A percentile compares a stretch with the other conserved stretches of the same genome.
Conservation (phyloP, 768 basidiomycete genomes). For the Epithele typhae region DNA sequence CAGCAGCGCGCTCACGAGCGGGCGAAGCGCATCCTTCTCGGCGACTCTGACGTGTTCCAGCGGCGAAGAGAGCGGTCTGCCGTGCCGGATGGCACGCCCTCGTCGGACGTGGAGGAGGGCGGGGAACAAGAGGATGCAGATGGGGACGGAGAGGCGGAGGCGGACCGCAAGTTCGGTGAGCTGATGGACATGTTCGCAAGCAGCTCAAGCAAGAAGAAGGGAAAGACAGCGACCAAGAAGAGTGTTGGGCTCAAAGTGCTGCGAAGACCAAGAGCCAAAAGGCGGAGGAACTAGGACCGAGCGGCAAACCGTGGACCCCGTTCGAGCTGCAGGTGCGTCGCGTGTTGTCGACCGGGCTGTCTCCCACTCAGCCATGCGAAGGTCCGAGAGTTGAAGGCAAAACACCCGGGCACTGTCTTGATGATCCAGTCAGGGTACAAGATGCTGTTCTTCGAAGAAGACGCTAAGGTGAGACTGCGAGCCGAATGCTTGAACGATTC, state of each 20-base stretch:
- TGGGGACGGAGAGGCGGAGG: slow-evolving; percentile 30
- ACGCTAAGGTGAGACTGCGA: slow-evolving; percentile 64
- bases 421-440: slow-evolving; percentile 87
- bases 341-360: background rate
- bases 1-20: slow-evolving; percentile 31
- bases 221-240: slow-evolving; percentile 12
- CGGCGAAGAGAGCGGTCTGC: background rate
- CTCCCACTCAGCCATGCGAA: background rate
- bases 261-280: too few species aligned
- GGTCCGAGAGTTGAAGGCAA: slow-evolving; percentile 47
- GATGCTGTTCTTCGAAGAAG: slow-evolving; percentile 78
- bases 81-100: background rate
- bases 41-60: slow-evolving; percentile 37
- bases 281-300: slow-evolving; percentile 52
- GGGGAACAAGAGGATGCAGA: background rate
- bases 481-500: background rate
- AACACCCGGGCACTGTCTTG: slow-evolving; percentile 61
- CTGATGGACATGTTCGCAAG: slow-evolving; percentile 42
- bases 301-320: slow-evolving; percentile 70
- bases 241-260: too few species aligned
- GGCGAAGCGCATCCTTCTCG: slow-evolving; percentile 47
- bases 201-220: slow-evolving; percentile 26
- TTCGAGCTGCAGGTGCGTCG: slow-evolving; percentile 61
- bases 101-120: slow-evolving; percentile 3
- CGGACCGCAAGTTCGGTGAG: slow-evolving; percentile 43